phyloP scores from a whole-genome alignment of 192 early-diverging fungal species.

The Allomyces macrogynus region DNA sequence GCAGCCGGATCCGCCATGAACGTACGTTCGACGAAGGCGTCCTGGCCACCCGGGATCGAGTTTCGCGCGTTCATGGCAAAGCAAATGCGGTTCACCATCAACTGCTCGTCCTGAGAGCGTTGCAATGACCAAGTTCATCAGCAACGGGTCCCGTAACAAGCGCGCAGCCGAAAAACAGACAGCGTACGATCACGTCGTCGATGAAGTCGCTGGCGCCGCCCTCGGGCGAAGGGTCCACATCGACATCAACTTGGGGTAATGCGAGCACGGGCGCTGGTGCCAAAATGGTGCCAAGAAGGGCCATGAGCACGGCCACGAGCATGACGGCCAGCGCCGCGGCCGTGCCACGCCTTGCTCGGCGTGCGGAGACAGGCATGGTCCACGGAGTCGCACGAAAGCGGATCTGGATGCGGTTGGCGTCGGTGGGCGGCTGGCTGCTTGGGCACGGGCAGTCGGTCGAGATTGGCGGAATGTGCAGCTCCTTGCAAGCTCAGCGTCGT shows the following conservation, averaged over 20 bases:
- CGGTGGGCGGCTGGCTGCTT: too few species aligned
- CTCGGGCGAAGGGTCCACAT: neutral
- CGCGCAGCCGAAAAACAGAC: too few species aligned
- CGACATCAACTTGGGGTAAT: too few species aligned
- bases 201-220: constrained; percentile 1
- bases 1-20: neutral
- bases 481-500: too few species aligned
- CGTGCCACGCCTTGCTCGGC: too few species aligned
- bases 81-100: neutral
- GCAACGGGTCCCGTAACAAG: too few species aligned
- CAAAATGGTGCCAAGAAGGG: neutral
- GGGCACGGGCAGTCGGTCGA: too few species aligned
- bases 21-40: constrained; percentile 16
- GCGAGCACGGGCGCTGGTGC: neutral
- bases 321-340: neutral
- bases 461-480: too few species aligned
- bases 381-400: too few species aligned
- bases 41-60: constrained; percentile 14
- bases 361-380: too few species aligned
- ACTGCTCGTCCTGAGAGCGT: neutral
- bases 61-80: constrained; percentile 9
- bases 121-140: neutral
- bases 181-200: neutral
- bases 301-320: neutral
- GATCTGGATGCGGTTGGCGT: too few species aligned